Conservation (phyloP, 1,139 yeast species). For the Blastobotrys niveus region DNA sequence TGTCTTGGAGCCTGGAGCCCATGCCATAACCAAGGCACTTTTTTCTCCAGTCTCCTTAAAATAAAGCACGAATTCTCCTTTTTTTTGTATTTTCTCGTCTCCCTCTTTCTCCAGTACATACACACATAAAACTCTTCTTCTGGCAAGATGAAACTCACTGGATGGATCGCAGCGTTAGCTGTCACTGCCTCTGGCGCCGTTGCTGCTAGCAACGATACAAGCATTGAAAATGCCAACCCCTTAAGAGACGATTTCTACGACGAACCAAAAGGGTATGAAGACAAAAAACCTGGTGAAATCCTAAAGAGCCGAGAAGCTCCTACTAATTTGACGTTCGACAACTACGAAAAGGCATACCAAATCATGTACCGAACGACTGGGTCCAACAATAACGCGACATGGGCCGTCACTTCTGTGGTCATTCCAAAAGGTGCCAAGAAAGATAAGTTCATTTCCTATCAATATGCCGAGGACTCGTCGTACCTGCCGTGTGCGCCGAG, state of each 20-base stretch:
- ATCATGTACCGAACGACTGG: constrained; percentile 23
- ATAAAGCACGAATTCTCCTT: no score
- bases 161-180: no score
- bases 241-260: constrained; percentile 19
- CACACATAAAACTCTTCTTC: no score
- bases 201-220: no score
- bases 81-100: no score
- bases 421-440: constrained; percentile 21
- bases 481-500: constrained; percentile 31
- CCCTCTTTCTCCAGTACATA: no score
- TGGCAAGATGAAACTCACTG: no score
- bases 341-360: constrained; percentile 20
- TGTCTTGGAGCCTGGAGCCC: no score
- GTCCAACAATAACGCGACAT: constrained; percentile 21
- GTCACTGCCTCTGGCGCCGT: no score
- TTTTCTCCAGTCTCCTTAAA: no score
- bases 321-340: constrained; percentile 2
- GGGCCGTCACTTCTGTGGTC: constrained; percentile 28
- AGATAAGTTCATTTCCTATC: constrained; percentile 26
- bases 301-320: constrained; percentile 9
- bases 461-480: constrained; percentile 30
- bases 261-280: constrained; percentile 20
- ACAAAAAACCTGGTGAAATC: constrained; percentile 19
- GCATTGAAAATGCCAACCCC: constrained; percentile 4
- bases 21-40: no score